Conservation (phyloP, 2,329 filamentous ascomycete species). For the Byssochlamys sp. region DNA sequence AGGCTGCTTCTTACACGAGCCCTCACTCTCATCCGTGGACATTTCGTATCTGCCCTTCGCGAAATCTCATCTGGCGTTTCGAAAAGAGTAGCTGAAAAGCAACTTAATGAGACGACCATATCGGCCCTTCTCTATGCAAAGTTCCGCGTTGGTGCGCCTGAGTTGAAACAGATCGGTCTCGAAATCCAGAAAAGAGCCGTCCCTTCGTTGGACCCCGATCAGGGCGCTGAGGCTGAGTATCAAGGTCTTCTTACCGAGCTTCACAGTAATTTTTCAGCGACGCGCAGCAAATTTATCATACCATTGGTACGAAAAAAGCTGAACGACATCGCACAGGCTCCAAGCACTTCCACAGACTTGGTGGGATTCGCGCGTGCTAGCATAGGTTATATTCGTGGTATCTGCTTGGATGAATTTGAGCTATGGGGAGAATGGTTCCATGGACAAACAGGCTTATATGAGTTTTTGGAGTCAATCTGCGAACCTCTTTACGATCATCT, state of each 20-base stretch:
- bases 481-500: slow-evolving; percentile 60
- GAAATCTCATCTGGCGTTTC: slow-evolving; percentile 54
- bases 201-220: slow-evolving; percentile 49
- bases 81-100: slow-evolving; percentile 55
- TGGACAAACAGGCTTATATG: slow-evolving; percentile 52
- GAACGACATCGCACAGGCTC: slow-evolving; percentile 45
- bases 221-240: slow-evolving; percentile 53
- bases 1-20: slow-evolving; percentile 65
- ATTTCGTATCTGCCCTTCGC: slow-evolving; percentile 54
- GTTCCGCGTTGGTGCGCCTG: slow-evolving; percentile 56
- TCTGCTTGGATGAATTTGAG: slow-evolving; percentile 59
- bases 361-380: slow-evolving; percentile 55
- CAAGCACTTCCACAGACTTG: slow-evolving; percentile 54
- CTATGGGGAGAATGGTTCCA: slow-evolving; percentile 60
- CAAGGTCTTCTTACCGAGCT: slow-evolving; percentile 57
- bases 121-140: slow-evolving; percentile 63
- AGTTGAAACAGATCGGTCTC: slow-evolving; percentile 56
- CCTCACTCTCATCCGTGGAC: slow-evolving; percentile 56
- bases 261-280: slow-evolving; percentile 54
- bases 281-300: slow-evolving; percentile 48
- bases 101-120: slow-evolving; percentile 62
- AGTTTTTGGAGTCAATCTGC: slow-evolving; percentile 58
- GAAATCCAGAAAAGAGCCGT: slow-evolving; percentile 60
- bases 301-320: slow-evolving; percentile 55
- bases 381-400: slow-evolving; percentile 56